Base-by-base conservation (phyloP, 2,329 filamentous ascomycete species). In the Escovopsis sp. region DNA sequence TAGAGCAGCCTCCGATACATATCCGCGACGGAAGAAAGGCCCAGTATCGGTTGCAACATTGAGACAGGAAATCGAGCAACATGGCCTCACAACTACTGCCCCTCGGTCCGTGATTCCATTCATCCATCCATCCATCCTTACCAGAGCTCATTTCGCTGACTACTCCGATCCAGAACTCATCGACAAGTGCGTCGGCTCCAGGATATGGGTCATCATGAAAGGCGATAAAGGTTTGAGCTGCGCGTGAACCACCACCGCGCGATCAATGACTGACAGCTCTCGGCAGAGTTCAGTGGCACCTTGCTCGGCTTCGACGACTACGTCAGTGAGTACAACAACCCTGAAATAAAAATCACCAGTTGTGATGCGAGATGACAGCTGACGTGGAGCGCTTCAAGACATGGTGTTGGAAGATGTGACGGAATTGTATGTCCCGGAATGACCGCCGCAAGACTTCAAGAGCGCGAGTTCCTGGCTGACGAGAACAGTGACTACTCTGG, bases 121-220 rank as follows among this genome's bases (percentile, higher is more conserved):
- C 36, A 18, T n/a, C 32, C 42, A 34, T 30, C 35, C 30, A 15
- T 18, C 32, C 5, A n/a, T 35, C 11, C 38, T 3, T 32, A 11
- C n/a, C 39, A 4, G 33, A 33, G n/a, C 30, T 43, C 38, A 37
- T 44, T 5, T 32, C 11, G 28, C 28, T 32, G 28, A 32, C 28
- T 32, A 45, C 19, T 44, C 40, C 6, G 42, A 12, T 26, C 3
- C 28, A 94, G 91, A 98, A 66, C 78, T 98, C 59, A 96, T 98
- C 63, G 91, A 98, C 70, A 95, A 95, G 66, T 98, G 91, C 61
- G 88, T 98, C 51, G 91, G 91, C 48, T 96, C 88, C 43, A 83
- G 82, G 55, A 96, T 98, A 63, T 95, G 89, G 88, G 88, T 98
- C 49, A 79, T 98, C 55, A 98, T 98, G 91, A 98, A 98, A 67